Base-by-base conservation (phyloP, 768 basidiomycete species). In the Mycena belliarum region DNA sequence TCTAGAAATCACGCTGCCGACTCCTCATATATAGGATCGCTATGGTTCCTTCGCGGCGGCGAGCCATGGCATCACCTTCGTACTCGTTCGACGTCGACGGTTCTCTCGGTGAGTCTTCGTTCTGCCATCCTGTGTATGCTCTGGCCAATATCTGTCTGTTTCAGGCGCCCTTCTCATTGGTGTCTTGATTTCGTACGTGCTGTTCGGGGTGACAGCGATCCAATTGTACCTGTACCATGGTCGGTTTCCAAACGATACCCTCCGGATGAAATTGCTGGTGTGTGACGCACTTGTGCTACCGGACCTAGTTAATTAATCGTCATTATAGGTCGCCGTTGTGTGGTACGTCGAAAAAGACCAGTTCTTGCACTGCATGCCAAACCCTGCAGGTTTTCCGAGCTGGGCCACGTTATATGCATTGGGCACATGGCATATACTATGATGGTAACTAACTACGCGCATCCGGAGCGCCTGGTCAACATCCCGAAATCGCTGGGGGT, bases 381-480 rank as follows among this genome's bases (percentile, higher is more conserved):
- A n/a, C n/a, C n/a, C n/a, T n/a, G n/a, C n/a, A n/a, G n/a, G n/a
- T n/a, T n/a, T n/a, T n/a, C n/a, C n/a, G n/a, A n/a, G 40, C 55
- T 61, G 20, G 60, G 29, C 2, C 60, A 61, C 49, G 50, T 49
- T 9, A 45, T 57, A 14, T 61, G 60, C 41, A 53, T 61, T 15
- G 45, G 45, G n/a, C 60, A 61, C 23, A 49, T 43, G 10, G 41
- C 57, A 3, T 61, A 61, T n/a, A 21, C 40, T 28, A 20, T 61
- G 35, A n/a, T 26, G 6, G 45, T 61, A 24, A 9, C 46, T 1
- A 42, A 52, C 25, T 53, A 37, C 16, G 55, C 28, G 2, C 55
- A 57, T 40, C 61, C 61, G 6, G 57, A 58, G 41, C 43, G 52
- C 26, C 38, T 63, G 23, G 37, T 6, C 4, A 26, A 12, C 20